Evolutionary conservation across 2,329 filamentous ascomycete species (phyloP).

Genomic region (Aspergillus niger): DNA sequence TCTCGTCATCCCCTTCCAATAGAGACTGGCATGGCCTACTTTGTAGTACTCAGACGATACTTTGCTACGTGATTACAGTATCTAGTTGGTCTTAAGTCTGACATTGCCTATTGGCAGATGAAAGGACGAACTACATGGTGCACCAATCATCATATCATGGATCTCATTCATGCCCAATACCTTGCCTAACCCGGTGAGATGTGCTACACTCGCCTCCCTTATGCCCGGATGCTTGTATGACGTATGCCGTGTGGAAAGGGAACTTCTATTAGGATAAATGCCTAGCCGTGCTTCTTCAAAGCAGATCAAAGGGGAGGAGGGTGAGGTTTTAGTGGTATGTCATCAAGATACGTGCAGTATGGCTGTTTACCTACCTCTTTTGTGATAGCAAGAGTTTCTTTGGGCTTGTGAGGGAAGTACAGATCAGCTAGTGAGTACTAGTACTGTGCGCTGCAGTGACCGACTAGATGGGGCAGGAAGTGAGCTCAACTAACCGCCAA

Average conservation of each 20-base stretch:
- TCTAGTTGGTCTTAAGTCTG: no score
- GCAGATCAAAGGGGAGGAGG: background rate
- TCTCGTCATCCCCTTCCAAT: no score
- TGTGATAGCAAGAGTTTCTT: no score
- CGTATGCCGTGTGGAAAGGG: background rate
- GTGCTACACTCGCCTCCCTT: background rate
- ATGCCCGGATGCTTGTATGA: background rate
- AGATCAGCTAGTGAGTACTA: background rate
- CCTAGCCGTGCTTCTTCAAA: background rate
- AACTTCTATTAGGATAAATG: background rate
- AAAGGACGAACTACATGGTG: background rate
- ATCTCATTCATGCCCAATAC: background rate
- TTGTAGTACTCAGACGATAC: no score
- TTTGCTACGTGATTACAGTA: no score
- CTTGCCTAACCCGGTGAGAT: background rate
- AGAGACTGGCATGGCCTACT: no score
- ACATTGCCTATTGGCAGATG: no score
- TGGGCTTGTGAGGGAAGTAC: no score
- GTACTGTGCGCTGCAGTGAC: no score
- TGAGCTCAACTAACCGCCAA: no score
- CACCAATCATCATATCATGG: background rate
- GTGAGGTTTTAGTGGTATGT: background rate
- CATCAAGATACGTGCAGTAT: background rate
- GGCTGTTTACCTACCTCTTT: background rate
- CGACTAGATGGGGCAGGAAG: no score